These are phyloP conservation scores for Daldinia decipiens DNA, from an alignment of 495 filamentous ascomycete species.

Conservation along the genomic window DNA sequence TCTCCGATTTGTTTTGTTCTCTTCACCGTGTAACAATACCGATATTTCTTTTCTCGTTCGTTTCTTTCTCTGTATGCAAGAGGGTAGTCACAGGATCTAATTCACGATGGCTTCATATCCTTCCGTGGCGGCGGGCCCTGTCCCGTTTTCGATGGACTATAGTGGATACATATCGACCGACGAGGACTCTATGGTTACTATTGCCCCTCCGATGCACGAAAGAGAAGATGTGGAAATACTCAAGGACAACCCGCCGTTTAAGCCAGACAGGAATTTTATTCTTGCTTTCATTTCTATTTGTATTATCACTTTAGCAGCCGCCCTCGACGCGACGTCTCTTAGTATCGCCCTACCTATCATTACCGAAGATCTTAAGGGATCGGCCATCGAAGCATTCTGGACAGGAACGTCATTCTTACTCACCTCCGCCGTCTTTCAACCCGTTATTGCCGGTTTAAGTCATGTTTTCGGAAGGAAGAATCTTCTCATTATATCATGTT, in stretches of 20 bases:
- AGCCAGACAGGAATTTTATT: constrained; percentile 5
- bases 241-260: constrained; percentile 2
- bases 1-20: not conserved
- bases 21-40: not conserved
- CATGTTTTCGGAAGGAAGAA: constrained; percentile 10
- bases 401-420: constrained; percentile 10
- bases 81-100: not conserved
- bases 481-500: constrained; percentile 5
- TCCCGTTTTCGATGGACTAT: constrained; percentile 17
- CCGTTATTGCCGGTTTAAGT: constrained; percentile 11
- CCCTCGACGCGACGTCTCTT: constrained; percentile 11
- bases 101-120: constrained; percentile 6
- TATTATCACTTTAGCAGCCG: constrained; percentile 10
- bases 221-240: not conserved
- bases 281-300: constrained; percentile 13
- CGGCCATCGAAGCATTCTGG: constrained; percentile 15
- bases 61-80: not conserved
- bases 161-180: constrained; percentile 18
- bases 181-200: not conserved
- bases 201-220: not conserved
- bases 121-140: not conserved
- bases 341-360: constrained; percentile 17
- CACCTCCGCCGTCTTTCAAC: constrained; percentile 13
- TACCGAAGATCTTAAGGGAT: constrained; percentile 6
- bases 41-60: not conserved